These are phyloP conservation scores for Leishmania martiniquensis DNA, from an alignment of 208 protist species.

Conservation along the genomic window DNA sequence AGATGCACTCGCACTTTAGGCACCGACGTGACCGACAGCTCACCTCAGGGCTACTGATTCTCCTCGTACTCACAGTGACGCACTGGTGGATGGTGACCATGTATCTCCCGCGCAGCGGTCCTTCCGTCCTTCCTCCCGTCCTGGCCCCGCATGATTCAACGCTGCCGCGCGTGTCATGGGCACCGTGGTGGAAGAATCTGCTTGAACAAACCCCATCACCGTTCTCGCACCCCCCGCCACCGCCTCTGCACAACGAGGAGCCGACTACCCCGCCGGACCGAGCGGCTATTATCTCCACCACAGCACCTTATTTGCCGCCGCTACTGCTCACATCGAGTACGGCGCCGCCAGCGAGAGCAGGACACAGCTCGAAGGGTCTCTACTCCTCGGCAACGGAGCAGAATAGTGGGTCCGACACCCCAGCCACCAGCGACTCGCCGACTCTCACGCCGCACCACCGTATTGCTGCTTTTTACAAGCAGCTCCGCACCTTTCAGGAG, in stretches of 20 bases:
- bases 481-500: conserved; percentile 15
- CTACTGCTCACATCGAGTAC: background rate
- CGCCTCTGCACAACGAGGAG: conserved; percentile 36
- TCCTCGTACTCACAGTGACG: conserved; percentile 6
- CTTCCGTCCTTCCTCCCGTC: background rate
- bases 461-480: conserved; percentile 28
- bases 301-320: conserved; percentile 11
- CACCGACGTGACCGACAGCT: background rate
- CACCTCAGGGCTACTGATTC: conserved; percentile 4
- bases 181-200: background rate
- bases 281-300: conserved; percentile 24
- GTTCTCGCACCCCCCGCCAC: conserved; percentile 12
- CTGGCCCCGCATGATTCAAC: background rate
- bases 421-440: background rate
- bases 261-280: conserved; percentile 23
- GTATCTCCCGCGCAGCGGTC: conserved; percentile 4
- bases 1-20: background rate
- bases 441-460: conserved; percentile 17
- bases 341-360: background rate
- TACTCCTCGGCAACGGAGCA: background rate
- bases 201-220: background rate
- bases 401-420: background rate
- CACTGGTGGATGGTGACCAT: conserved; percentile 16
- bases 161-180: conserved; percentile 1
- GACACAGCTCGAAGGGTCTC: background rate